A percentile compares a stretch with the other conserved stretches of the same genome.
phyloP scores from a whole-genome alignment of 306 rosid species.

The Begonia masoniana region DNA sequence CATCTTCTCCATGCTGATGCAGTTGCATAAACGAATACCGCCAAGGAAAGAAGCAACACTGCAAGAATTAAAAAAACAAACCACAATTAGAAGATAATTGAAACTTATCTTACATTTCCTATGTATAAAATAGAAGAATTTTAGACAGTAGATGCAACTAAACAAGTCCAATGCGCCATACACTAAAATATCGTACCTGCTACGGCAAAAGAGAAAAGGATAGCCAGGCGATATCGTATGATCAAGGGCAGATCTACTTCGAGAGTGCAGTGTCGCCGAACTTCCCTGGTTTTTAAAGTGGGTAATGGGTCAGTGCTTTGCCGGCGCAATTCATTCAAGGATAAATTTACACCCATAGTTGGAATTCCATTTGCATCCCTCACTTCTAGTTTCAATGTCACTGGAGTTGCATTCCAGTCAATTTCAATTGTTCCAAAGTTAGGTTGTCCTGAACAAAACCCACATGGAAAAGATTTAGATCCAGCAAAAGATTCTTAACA shows the following conservation, averaged over 20 bases:
- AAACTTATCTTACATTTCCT: too few relatives aligned
- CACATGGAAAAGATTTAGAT: slow-evolving; percentile 9
- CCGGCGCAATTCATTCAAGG: slow-evolving; percentile 29
- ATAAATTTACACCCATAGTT: slow-evolving; percentile 23
- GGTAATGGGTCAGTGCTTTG: slow-evolving; percentile 15
- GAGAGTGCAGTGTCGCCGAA: slow-evolving; percentile 42
- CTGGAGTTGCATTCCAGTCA: slow-evolving; percentile 52
- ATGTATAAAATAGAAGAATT: neutral
- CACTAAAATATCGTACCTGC: slow-evolving; percentile 21
- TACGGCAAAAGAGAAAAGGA: slow-evolving; percentile 25
- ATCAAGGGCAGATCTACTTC: slow-evolving; percentile 55
- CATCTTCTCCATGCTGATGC: slow-evolving; percentile 14
- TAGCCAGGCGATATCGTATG: slow-evolving; percentile 49
- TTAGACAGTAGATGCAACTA: neutral
- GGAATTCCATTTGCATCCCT: slow-evolving; percentile 43
- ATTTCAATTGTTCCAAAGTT: slow-evolving; percentile 71
- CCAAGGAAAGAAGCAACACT: slow-evolving; percentile 15
- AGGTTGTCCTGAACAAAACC: slow-evolving; percentile 41
- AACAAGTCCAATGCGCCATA: neutral
- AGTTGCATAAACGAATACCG: slow-evolving; percentile 13
- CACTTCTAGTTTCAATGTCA: slow-evolving; percentile 35
- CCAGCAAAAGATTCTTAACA: slow-evolving; percentile 3
- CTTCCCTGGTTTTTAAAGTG: slow-evolving; percentile 16
- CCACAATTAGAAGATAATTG: neutral
- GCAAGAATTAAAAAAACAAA: slow-evolving; percentile 12